These are phyloP conservation scores for Puccinia horiana DNA, from an alignment of 1,284 basidiomycete species.

Conservation along the genomic window DNA sequence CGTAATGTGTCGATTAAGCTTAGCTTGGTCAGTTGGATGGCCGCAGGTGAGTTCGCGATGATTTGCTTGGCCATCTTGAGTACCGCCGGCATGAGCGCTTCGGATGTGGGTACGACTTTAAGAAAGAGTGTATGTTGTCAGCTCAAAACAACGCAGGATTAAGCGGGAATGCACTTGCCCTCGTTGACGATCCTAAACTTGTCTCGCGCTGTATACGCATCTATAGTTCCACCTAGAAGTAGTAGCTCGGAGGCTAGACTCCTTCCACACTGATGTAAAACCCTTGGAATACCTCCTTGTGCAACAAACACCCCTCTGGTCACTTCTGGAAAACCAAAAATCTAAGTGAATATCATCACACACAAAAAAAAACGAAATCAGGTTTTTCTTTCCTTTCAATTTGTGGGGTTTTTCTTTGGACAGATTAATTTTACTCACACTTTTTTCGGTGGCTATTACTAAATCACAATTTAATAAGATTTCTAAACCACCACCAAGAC, in stretches of 20 bases:
- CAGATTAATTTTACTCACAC: slow-evolving; percentile 54
- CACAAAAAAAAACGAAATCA: neutral
- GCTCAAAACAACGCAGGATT: neutral
- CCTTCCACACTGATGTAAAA: slow-evolving; percentile 54
- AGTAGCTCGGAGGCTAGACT: slow-evolving; percentile 77
- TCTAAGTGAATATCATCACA: slow-evolving; percentile 51
- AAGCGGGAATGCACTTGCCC: slow-evolving; percentile 44
- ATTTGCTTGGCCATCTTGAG: slow-evolving; percentile 69
- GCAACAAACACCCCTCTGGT: slow-evolving; percentile 74
- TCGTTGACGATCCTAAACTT: slow-evolving; percentile 68
- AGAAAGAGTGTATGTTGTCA: slow-evolving; percentile 26
- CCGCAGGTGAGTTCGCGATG: slow-evolving; percentile 72
- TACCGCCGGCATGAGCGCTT: slow-evolving; percentile 67
- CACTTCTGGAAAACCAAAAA: slow-evolving; percentile 78
- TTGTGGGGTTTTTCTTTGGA: neutral
- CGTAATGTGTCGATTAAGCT: slow-evolving; percentile 52
- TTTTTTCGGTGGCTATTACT: slow-evolving; percentile 72
- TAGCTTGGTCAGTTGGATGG: slow-evolving; percentile 75
- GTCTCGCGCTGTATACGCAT: slow-evolving; percentile 69
- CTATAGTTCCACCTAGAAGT: slow-evolving; percentile 69
- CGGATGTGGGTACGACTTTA: slow-evolving; percentile 65
- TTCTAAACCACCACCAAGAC: slow-evolving; percentile 78
- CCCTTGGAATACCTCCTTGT: slow-evolving; percentile 67
- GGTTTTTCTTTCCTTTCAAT: neutral
- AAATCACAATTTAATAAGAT: slow-evolving; percentile 78